Conservation (phyloP, 2,329 filamentous ascomycete species). For the Sordariomycetes sp. region DNA sequence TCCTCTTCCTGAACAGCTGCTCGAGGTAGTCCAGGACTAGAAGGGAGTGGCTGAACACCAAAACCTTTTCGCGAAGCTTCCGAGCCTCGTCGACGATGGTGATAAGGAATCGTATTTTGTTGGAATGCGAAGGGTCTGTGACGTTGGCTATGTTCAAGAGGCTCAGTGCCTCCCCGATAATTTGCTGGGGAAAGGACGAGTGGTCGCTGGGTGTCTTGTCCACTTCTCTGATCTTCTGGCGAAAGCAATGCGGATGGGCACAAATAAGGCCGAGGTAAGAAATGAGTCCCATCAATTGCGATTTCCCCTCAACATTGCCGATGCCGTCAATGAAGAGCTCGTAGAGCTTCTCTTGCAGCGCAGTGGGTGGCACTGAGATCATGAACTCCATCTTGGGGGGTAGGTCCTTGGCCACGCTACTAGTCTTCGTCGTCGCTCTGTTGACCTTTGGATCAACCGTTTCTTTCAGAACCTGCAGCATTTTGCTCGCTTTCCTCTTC, state of each 20-base stretch:
- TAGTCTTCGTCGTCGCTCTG: constrained; percentile 56
- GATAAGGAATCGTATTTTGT: constrained; percentile 59
- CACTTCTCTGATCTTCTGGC: constrained; percentile 17
- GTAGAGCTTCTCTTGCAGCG: constrained; percentile 57
- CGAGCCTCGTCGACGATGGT: constrained; percentile 60
- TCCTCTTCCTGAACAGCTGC: too few species aligned
- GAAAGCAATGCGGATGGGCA: constrained; percentile 42
- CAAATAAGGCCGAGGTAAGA: constrained; percentile 42
- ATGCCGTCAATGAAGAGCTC: constrained; percentile 25
- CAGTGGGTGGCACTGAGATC: constrained; percentile 61
- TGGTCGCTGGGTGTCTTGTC: constrained; percentile 2
- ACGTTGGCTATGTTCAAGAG: constrained; percentile 29
- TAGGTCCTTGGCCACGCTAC: constrained; percentile 56
- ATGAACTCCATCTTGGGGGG: constrained; percentile 76
- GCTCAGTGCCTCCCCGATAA: constrained; percentile 19
- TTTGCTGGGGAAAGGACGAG: constrained; percentile 12
- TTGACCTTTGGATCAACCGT: constrained; percentile 72
- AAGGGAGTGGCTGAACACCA: constrained; percentile 73
- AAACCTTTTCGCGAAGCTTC: constrained; percentile 57
- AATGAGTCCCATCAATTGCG: too few species aligned
- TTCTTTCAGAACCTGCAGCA: constrained; percentile 60
- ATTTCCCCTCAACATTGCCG: too few species aligned
- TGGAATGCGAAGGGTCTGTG: constrained; percentile 40
- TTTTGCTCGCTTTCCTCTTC: constrained; percentile 52
- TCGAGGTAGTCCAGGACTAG: constrained; percentile 62